A percentile compares a stretch with the other conserved stretches of the same genome.
Conservation (phyloP, 106 monocot species). For the Acorus calamus region DNA sequence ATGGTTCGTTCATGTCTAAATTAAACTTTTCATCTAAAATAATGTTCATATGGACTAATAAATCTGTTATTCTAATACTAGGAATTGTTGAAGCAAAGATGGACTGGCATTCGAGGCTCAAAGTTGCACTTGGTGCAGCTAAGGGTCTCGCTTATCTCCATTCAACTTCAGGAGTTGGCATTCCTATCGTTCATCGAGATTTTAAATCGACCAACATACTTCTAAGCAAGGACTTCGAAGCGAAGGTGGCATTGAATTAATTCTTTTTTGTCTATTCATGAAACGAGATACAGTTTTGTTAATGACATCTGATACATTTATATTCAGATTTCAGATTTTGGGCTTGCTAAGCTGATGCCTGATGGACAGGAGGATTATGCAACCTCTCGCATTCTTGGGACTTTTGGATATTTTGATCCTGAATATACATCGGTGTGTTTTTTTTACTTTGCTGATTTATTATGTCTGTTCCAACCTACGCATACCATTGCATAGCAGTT, state of each 20-base stretch:
- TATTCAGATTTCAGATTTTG: constrained; percentile 82
- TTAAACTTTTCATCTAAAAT: background rate
- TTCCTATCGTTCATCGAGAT: constrained; percentile 76
- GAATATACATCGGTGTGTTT: constrained; percentile 69
- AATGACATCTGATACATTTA: background rate
- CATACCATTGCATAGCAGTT: too few relatives aligned
- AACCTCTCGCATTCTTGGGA: constrained; percentile 61
- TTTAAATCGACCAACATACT: constrained; percentile 92
- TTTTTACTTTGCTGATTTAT: constrained; percentile 1
- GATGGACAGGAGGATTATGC: constrained; percentile 42
- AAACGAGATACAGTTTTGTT: background rate
- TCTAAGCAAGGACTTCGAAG: constrained; percentile 48
- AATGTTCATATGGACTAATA: too few relatives aligned
- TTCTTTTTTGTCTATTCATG: background rate
- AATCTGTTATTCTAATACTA: background rate
- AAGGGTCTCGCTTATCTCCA: constrained; percentile 83
- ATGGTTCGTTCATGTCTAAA: constrained; percentile 31
- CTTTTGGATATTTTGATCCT: constrained; percentile 93
- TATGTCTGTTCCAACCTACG: background rate
- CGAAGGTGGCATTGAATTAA: constrained; percentile 47
- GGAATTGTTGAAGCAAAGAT: constrained; percentile 52
- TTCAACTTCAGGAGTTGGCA: constrained; percentile 43
- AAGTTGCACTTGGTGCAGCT: constrained; percentile 72
- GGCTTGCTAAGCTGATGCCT: constrained; percentile 87
- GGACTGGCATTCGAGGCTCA: constrained; percentile 72